These are phyloP conservation scores for Cystobasidium pallidum DNA, from an alignment of 1,284 basidiomycete species.

Conservation along the genomic window DNA sequence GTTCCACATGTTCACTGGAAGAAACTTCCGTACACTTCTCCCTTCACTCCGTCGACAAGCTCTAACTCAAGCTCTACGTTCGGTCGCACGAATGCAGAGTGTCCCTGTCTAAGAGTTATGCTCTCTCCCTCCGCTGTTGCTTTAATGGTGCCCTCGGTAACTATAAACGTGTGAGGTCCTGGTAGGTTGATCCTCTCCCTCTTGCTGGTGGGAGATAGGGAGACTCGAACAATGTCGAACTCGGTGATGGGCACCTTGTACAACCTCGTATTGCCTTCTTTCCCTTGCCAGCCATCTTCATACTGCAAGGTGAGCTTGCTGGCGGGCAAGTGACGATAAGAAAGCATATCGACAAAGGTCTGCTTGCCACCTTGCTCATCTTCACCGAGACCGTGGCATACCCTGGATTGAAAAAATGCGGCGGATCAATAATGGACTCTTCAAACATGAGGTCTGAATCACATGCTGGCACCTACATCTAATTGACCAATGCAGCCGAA, in stretches of 20 bases:
- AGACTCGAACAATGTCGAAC: slow-evolving; percentile 40
- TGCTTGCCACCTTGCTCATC: slow-evolving; percentile 46
- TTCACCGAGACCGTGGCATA: slow-evolving; percentile 48
- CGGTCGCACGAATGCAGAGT: slow-evolving; percentile 47
- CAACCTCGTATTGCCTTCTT: slow-evolving; percentile 41
- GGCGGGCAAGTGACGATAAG: slow-evolving; percentile 48
- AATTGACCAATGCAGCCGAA: background rate
- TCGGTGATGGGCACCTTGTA: slow-evolving; percentile 49
- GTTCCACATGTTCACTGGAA: slow-evolving; percentile 43
- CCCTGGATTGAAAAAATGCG: slow-evolving; percentile 34
- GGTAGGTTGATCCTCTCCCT: slow-evolving; percentile 44
- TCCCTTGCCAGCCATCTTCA: slow-evolving; percentile 44
- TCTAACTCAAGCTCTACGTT: slow-evolving; percentile 26
- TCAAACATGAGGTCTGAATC: background rate
- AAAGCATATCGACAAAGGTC: slow-evolving; percentile 51
- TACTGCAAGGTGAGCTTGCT: slow-evolving; percentile 45
- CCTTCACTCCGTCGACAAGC: slow-evolving; percentile 25
- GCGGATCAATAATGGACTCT: background rate
- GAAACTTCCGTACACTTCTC: slow-evolving; percentile 48
- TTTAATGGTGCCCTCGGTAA: slow-evolving; percentile 44
- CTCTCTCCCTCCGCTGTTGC: slow-evolving; percentile 37
- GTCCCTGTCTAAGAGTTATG: slow-evolving; percentile 42
- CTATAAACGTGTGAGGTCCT: slow-evolving; percentile 47
- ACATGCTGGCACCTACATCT: slow-evolving; percentile 5
- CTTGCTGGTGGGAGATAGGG: slow-evolving; percentile 2